Percentiles rank a stretch among this genome's conserved stretches.
phyloP scores from a whole-genome alignment of 768 basidiomycete species.

The Kwoniella dejecticola region DNA sequence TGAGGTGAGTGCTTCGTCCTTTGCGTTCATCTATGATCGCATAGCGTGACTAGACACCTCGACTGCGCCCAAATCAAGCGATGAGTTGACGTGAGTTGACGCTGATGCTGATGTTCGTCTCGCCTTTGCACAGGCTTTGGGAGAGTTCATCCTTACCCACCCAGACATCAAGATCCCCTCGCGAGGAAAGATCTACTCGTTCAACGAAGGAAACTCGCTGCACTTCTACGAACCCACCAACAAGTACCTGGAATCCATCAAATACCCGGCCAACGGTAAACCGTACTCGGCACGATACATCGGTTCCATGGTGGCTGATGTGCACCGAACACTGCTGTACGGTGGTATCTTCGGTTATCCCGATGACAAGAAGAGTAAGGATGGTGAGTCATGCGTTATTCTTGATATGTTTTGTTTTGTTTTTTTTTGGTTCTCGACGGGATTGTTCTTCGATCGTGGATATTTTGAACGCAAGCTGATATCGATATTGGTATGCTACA shows the following conservation, averaged over 20 bases:
- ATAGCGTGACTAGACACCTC: too few relatives aligned
- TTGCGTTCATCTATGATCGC: neutral
- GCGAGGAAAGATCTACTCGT: constrained; percentile 98
- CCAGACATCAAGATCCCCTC: constrained; percentile 91
- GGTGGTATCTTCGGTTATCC: constrained; percentile 99
- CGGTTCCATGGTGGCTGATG: constrained; percentile 99
- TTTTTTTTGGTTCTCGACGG: too few relatives aligned
- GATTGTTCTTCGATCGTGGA: too few relatives aligned
- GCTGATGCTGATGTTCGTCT: neutral
- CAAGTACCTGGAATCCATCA: constrained; percentile 78
- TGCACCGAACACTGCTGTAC: constrained; percentile 84
- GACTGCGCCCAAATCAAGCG: too few relatives aligned
- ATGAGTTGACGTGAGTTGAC: too few relatives aligned
- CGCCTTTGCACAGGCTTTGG: constrained; percentile 66
- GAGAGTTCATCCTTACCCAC: constrained; percentile 98
- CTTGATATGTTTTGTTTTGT: too few relatives aligned
- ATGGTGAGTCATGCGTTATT: constrained; percentile 37
- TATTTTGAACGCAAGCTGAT: too few relatives aligned
- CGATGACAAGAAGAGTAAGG: constrained; percentile 95
- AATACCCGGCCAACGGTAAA: constrained; percentile 53
- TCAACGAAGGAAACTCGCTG: constrained; percentile 97
- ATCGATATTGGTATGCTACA: constrained; percentile 1
- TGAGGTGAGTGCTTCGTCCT: constrained; percentile 57
- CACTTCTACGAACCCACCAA: constrained; percentile 89
- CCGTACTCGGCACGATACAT: constrained; percentile 70